These are phyloP conservation scores for Solanum virginianum DNA, from an alignment of 257 asterid genomes.

Conservation along the genomic window DNA sequence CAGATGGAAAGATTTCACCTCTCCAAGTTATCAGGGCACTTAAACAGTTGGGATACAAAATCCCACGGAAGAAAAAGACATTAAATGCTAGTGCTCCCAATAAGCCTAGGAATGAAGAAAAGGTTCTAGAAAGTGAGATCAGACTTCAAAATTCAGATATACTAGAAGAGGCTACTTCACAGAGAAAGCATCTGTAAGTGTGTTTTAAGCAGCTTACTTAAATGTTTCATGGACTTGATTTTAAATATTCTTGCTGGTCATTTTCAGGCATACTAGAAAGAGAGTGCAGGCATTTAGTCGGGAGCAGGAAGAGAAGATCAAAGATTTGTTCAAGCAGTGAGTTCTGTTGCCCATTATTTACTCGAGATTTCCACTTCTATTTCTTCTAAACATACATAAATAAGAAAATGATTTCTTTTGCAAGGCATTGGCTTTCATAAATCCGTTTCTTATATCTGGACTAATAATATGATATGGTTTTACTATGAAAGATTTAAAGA, in stretches of 20 bases:
- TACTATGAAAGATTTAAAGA: slow-evolving; percentile 60
- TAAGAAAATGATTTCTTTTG: neutral
- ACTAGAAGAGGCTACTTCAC: slow-evolving; percentile 23
- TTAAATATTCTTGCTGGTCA: neutral
- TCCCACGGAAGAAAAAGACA: slow-evolving; percentile 35
- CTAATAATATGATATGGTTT: neutral
- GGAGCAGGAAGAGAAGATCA: slow-evolving; percentile 72
- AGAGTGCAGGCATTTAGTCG: slow-evolving; percentile 59
- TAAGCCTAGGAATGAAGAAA: slow-evolving; percentile 11
- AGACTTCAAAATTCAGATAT: slow-evolving; percentile 11
- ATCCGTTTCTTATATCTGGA: neutral
- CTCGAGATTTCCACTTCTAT: neutral
- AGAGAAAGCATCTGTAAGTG: slow-evolving; percentile 54
- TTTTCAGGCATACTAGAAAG: slow-evolving; percentile 63
- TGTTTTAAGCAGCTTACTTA: slow-evolving; percentile 2
- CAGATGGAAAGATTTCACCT: slow-evolving; percentile 38
- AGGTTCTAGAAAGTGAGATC: slow-evolving; percentile 6
- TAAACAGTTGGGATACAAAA: slow-evolving; percentile 43
- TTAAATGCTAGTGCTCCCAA: slow-evolving; percentile 14
- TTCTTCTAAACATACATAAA: slow-evolving; percentile 3
- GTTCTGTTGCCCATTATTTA: slow-evolving; percentile 17
- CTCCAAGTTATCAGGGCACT: slow-evolving; percentile 39
- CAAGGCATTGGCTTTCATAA: neutral
- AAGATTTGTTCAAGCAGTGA: slow-evolving; percentile 77
- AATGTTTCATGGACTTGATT: neutral